These are phyloP conservation scores for Lichtheimia hyalospora DNA, from an alignment of 371 early-diverging fungal genomes.

Conservation along the genomic window DNA sequence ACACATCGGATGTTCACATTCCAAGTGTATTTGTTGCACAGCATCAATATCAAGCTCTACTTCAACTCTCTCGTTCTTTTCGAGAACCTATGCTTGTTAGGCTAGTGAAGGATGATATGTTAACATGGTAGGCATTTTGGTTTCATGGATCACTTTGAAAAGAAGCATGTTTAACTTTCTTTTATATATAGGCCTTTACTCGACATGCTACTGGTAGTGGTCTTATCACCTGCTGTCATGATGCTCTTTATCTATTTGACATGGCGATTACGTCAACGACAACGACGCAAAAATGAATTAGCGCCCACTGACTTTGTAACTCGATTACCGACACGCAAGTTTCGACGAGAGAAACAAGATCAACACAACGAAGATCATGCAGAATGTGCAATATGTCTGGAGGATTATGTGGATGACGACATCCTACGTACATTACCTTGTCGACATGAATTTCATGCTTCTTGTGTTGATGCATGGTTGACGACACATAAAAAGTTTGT, in stretches of 20 bases:
- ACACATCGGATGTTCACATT: slow-evolving; percentile 73
- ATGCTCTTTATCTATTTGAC: slow-evolving; percentile 75
- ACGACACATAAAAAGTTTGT: slow-evolving; percentile 80
- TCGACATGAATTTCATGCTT: slow-evolving; percentile 89
- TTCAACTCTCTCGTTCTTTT: slow-evolving; percentile 35
- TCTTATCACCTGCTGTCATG: slow-evolving; percentile 75
- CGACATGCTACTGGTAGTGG: slow-evolving; percentile 71
- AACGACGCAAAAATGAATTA: slow-evolving; percentile 67
- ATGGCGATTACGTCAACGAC: slow-evolving; percentile 73
- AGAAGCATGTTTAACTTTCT: background rate
- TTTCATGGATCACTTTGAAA: background rate
- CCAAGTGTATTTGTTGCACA: slow-evolving; percentile 82
- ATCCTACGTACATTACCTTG: slow-evolving; percentile 84
- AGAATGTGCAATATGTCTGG: slow-evolving; percentile 94
- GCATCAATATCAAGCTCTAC: slow-evolving; percentile 61
- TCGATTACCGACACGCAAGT: slow-evolving; percentile 68
- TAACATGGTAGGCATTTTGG: slow-evolving; percentile 36
- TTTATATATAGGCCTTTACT: slow-evolving; percentile 55
- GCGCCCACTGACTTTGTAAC: slow-evolving; percentile 75
- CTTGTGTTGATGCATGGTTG: slow-evolving; percentile 91
- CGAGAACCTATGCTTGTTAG: slow-evolving; percentile 39
- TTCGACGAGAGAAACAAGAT: slow-evolving; percentile 44
- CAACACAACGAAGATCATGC: slow-evolving; percentile 55
- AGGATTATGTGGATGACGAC: slow-evolving; percentile 86
- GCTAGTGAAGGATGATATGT: slow-evolving; percentile 40